Conservation (phyloP, 306 rosid species). For the Prunus campanulata region DNA sequence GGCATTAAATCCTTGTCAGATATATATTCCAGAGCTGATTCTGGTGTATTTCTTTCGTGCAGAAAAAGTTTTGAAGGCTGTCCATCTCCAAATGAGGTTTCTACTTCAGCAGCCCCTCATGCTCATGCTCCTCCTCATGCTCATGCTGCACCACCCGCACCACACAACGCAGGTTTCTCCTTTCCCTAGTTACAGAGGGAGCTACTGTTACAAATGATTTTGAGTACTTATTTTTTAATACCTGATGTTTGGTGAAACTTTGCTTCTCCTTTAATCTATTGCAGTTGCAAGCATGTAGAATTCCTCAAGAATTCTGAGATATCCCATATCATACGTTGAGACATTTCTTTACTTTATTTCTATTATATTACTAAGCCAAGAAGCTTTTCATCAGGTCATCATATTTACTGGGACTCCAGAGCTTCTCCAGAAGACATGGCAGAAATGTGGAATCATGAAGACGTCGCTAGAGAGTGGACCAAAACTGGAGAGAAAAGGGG, state of each 20-base stretch:
- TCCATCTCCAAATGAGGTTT: conserved; percentile 16
- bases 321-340: not conserved
- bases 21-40: conserved; percentile 17
- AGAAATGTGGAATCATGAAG: conserved; percentile 82
- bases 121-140: conserved; percentile 20
- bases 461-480: conserved; percentile 61
- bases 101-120: conserved; percentile 23
- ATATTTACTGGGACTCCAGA: conserved; percentile 61
- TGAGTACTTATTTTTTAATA: not conserved
- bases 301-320: not conserved
- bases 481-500: conserved; percentile 61
- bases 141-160: conserved; percentile 18
- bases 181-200: not conserved
- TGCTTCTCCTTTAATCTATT: not conserved
- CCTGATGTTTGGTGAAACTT: not conserved
- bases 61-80: conserved; percentile 53
- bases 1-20: not conserved
- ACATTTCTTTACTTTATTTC: not conserved
- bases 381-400: conserved; percentile 18
- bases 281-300: not conserved
- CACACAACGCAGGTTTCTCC: conserved; percentile 24
- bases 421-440: conserved; percentile 75
- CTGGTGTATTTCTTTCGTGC: conserved; percentile 26
- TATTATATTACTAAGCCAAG: conserved; percentile 8
- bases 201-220: not conserved